phyloP scores from a whole-genome alignment of 1,284 basidiomycete species.

The Lentinus polychrous region DNA sequence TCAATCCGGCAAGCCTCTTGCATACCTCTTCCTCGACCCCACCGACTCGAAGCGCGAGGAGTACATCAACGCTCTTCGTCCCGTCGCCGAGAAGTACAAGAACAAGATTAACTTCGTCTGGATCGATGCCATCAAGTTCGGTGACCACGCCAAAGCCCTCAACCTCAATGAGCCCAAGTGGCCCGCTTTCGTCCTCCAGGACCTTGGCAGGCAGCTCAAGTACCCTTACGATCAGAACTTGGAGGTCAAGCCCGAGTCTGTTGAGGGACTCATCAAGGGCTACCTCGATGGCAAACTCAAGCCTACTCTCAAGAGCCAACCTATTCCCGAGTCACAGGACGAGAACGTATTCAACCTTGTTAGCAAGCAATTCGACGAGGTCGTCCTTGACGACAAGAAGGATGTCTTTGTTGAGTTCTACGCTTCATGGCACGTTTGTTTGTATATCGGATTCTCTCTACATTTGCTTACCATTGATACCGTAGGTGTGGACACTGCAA shows the following conservation, averaged over 20 bases:
- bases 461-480: constrained; percentile 7
- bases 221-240: constrained; percentile 78
- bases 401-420: constrained; percentile 98
- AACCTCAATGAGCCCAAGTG: constrained; percentile 83
- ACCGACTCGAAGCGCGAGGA: constrained; percentile 60
- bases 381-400: constrained; percentile 83
- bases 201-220: constrained; percentile 80
- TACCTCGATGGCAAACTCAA: constrained; percentile 72
- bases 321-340: constrained; percentile 80
- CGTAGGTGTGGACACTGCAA: constrained; percentile 91
- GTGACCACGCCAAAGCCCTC: constrained; percentile 92
- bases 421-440: constrained; percentile 76
- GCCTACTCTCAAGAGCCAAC: constrained; percentile 87
- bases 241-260: constrained; percentile 48
- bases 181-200: constrained; percentile 94
- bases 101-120: constrained; percentile 95
- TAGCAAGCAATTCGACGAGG: constrained; percentile 83
- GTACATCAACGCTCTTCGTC: constrained; percentile 64
- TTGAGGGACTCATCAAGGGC: constrained; percentile 56
- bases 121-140: constrained; percentile 95
- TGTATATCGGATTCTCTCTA: not conserved
- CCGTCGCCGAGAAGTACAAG: constrained; percentile 78
- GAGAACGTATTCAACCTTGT: constrained; percentile 84
- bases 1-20: constrained; percentile 78
- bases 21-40: constrained; percentile 93